phyloP scores from a whole-genome alignment of 495 filamentous ascomycete genomes.

The Chaetomidium leptoderma region DNA sequence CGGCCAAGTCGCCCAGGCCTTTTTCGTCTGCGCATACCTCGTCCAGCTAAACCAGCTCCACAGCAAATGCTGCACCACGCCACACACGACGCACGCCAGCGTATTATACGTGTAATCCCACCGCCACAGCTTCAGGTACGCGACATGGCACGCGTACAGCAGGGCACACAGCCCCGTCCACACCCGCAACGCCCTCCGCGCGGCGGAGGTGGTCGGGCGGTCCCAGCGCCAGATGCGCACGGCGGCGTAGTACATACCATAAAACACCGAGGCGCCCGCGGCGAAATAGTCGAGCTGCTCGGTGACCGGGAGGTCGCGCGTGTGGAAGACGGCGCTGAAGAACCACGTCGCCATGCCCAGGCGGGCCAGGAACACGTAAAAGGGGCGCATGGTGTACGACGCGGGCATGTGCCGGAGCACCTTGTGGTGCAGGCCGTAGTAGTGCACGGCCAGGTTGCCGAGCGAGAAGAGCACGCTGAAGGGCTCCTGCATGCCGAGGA shows the following conservation, averaged over 20 bases:
- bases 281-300: slow-evolving; percentile 96
- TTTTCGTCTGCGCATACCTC: slow-evolving; percentile 63
- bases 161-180: slow-evolving; percentile 71
- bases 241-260: slow-evolving; percentile 79
- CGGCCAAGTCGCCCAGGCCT: slow-evolving; percentile 84
- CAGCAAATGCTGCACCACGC: slow-evolving; percentile 72
- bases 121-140: slow-evolving; percentile 74
- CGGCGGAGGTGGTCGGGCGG: slow-evolving; percentile 46
- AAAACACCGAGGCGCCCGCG: slow-evolving; percentile 85
- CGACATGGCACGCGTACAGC: slow-evolving; percentile 73
- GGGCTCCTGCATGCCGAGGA: slow-evolving; percentile 91
- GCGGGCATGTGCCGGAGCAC: slow-evolving; percentile 65
- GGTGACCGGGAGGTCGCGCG: slow-evolving; percentile 75
- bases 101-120: slow-evolving; percentile 99
- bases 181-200: slow-evolving; percentile 56
- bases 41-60: slow-evolving; percentile 81
- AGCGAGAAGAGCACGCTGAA: slow-evolving; percentile 89
- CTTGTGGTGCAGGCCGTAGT: slow-evolving; percentile 61
- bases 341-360: slow-evolving; percentile 79
- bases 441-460: slow-evolving; percentile 85
- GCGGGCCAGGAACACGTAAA: slow-evolving; percentile 77
- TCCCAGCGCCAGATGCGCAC: slow-evolving; percentile 82
- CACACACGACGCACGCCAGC: slow-evolving; percentile 83
- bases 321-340: slow-evolving; percentile 87
- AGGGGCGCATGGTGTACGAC: slow-evolving; percentile 68